These are phyloP conservation scores for Cardamine occulta DNA, from an alignment of 345 rosid species.

Conservation along the genomic window DNA sequence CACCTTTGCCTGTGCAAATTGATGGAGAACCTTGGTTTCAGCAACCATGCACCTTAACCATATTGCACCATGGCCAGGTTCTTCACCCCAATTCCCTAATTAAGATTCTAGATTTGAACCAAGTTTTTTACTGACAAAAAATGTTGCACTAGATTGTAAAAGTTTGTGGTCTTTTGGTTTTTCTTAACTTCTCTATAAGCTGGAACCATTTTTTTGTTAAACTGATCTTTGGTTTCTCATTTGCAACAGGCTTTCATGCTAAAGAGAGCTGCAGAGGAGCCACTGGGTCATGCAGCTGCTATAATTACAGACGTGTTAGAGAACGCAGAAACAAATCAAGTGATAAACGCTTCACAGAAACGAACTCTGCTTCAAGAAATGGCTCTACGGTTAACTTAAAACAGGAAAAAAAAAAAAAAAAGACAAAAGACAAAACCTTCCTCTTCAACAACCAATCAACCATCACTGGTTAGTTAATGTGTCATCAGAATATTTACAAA, in stretches of 20 bases:
- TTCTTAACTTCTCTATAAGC: neutral
- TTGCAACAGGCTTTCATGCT: conserved; percentile 87
- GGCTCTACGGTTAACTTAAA: conserved; percentile 81
- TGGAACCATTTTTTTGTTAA: neutral
- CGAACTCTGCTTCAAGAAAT: conserved; percentile 95
- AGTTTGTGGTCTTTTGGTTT: neutral
- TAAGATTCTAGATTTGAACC: neutral
- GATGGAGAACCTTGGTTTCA: conserved; percentile 99
- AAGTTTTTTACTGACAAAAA: neutral
- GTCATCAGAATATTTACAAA: neutral
- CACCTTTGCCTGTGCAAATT: conserved; percentile 84
- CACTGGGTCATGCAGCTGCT: conserved; percentile 95
- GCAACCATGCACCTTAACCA: conserved; percentile 72
- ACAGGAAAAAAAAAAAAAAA: neutral
- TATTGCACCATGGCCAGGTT: conserved; percentile 97
- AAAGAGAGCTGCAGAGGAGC: conserved; percentile 86
- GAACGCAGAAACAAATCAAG: conserved; percentile 81
- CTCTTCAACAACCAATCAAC: conserved; percentile 19
- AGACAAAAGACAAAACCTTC: conserved; percentile 20
- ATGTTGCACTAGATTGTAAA: neutral
- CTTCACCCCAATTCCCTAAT: neutral
- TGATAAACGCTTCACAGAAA: conserved; percentile 87
- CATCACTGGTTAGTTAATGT: conserved; percentile 30
- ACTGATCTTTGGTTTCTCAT: conserved; percentile 7
- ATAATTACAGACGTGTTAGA: conserved; percentile 89